A percentile compares a stretch with the other conserved stretches of the same genome.
Conservation (phyloP, 306 rosid genomes). For the Glycine tomentella region DNA sequence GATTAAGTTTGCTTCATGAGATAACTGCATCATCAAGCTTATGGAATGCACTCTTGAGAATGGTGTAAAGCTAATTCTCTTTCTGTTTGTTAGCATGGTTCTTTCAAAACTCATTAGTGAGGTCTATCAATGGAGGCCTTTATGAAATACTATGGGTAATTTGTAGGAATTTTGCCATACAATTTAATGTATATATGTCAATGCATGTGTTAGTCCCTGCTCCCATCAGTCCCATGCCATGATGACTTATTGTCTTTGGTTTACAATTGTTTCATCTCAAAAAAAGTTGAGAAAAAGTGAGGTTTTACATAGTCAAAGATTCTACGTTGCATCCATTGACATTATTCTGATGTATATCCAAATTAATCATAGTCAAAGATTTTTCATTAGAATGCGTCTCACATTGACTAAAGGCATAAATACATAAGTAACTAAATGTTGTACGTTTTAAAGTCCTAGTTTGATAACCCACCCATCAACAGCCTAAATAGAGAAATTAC, state of each 20-base stretch:
- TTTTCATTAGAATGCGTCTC: neutral
- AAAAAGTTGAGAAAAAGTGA: neutral
- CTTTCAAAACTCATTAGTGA: neutral
- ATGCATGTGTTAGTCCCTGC: neutral
- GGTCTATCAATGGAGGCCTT: slow-evolving; percentile 1
- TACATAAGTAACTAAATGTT: neutral
- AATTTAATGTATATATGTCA: neutral
- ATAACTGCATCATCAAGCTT: slow-evolving; percentile 2
- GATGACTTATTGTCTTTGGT: neutral
- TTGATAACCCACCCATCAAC: neutral
- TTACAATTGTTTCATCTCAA: neutral
- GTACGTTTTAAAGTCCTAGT: neutral
- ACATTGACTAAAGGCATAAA: neutral
- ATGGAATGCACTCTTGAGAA: slow-evolving; percentile 17
- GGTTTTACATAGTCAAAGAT: neutral
- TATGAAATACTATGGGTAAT: neutral
- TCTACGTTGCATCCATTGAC: neutral
- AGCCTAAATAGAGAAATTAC: neutral
- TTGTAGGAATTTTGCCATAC: neutral
- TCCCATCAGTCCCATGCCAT: neutral
- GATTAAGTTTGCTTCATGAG: slow-evolving; percentile 12
- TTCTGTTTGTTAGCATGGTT: neutral
- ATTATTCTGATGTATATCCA: neutral
- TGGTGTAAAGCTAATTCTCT: slow-evolving; percentile 10
- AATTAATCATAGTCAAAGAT: neutral